Percentiles rank a stretch among this genome's conserved stretches.
Conservation (phyloP, 1,284 basidiomycete genomes). For the Quambalaria eucalypti region DNA sequence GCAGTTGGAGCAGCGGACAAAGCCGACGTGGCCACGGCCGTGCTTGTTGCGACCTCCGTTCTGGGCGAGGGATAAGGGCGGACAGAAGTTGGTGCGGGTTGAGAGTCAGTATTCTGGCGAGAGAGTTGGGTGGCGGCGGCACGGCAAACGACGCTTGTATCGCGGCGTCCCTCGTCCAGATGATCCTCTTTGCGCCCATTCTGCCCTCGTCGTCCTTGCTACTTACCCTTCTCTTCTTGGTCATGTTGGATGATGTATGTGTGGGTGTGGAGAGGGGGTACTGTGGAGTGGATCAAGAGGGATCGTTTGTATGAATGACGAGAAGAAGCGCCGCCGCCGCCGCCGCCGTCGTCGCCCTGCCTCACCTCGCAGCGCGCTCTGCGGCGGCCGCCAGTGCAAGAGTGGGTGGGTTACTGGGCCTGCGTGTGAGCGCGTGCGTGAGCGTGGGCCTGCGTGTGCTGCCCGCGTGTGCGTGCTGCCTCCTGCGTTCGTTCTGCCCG, state of each 20-base stretch:
- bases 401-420: too few species aligned
- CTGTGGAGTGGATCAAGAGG: too few species aligned
- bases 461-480: too few species aligned
- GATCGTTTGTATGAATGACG: too few species aligned
- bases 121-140: background rate
- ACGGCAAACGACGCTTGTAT: background rate
- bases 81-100: background rate
- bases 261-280: background rate
- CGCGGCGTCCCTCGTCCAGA: background rate
- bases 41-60: conserved; percentile 54
- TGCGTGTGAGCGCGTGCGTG: too few species aligned
- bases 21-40: conserved; percentile 88
- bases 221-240: background rate
- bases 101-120: background rate
- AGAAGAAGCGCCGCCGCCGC: too few species aligned
- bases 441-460: too few species aligned
- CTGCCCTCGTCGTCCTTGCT: background rate
- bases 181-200: background rate
- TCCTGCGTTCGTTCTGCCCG: too few species aligned
- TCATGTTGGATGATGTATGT: background rate
- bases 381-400: too few species aligned
- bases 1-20: conserved; percentile 97
- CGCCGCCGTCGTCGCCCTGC: too few species aligned
- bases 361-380: too few species aligned
- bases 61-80: background rate